Conservation (phyloP, 176 grass and related monocot species). For the Hsuehochloa calcarea region DNA sequence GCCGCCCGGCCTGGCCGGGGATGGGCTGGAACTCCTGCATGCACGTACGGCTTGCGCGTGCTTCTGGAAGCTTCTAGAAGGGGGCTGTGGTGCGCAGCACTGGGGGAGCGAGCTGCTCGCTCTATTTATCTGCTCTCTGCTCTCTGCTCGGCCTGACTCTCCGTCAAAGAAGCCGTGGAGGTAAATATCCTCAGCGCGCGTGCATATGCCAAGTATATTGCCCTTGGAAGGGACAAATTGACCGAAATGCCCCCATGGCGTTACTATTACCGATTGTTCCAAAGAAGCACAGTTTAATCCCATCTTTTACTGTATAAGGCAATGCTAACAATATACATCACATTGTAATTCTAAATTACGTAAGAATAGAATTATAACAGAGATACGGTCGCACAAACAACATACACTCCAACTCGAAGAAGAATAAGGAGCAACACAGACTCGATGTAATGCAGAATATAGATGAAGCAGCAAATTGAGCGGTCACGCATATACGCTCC, state of each 20-base stretch:
- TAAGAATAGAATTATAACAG: too few relatives aligned
- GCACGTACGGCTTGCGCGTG: neutral
- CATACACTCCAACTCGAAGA: too few relatives aligned
- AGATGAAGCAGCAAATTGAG: too few relatives aligned
- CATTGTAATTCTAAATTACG: too few relatives aligned
- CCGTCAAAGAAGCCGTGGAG: neutral
- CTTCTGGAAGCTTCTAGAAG: conserved; percentile 27
- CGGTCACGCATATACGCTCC: too few relatives aligned
- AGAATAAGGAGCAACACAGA: too few relatives aligned
- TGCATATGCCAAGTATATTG: neutral
- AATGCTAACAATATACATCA: too few relatives aligned
- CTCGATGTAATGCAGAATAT: too few relatives aligned
- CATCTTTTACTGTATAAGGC: too few relatives aligned
- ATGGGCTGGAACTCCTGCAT: conserved; percentile 54
- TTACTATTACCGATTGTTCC: neutral
- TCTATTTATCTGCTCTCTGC: neutral
- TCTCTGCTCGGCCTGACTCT: neutral
- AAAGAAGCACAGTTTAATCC: too few relatives aligned
- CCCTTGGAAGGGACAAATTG: neutral
- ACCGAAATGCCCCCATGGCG: neutral
- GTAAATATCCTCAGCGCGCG: neutral
- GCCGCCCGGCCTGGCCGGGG: conserved; percentile 10
- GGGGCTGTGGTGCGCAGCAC: neutral
- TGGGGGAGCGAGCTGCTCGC: neutral
- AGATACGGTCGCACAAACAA: too few relatives aligned